A percentile compares a stretch with the other conserved stretches of the same genome.
phyloP scores from a whole-genome alignment of 1,139 yeast genomes.

The Yamadazyma conglobata region DNA sequence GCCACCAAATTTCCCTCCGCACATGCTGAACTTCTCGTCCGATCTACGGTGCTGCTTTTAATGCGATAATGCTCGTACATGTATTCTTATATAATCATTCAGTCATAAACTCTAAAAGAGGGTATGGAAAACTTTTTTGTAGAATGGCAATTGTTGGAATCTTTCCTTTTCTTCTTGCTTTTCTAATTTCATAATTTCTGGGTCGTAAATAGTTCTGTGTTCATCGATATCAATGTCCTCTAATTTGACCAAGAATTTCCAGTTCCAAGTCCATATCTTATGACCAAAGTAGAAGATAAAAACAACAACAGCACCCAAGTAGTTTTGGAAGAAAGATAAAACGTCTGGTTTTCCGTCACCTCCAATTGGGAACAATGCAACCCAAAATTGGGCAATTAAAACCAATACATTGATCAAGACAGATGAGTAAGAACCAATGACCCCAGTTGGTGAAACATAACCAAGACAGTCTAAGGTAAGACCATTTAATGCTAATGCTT shows the following conservation, averaged over 20 bases:
- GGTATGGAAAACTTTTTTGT: conserved; percentile 5
- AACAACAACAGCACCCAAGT: conserved; percentile 37
- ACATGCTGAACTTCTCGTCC: too few species aligned
- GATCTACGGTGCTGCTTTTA: too few species aligned
- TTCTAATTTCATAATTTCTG: conserved; percentile 39
- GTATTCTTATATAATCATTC: too few species aligned
- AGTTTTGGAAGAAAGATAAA: conserved; percentile 31
- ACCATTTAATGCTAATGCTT: conserved; percentile 36
- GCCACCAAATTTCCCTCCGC: too few species aligned
- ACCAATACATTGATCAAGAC: conserved; percentile 32
- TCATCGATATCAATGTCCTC: conserved; percentile 40
- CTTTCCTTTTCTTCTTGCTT: conserved; percentile 38
- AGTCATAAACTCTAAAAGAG: too few species aligned
- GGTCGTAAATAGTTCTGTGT: conserved; percentile 40
- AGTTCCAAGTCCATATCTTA: conserved; percentile 34
- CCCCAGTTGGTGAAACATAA: conserved; percentile 40
- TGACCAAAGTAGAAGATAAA: conserved; percentile 36
- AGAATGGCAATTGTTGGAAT: conserved; percentile 29
- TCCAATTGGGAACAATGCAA: conserved; percentile 40
- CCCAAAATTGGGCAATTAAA: conserved; percentile 43
- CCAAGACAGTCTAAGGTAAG: conserved; percentile 36
- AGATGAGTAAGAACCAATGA: conserved; percentile 37
- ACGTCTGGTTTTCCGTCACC: conserved; percentile 29
- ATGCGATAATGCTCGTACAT: too few species aligned
- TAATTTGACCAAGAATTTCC: conserved; percentile 30